Conservation (phyloP, 2,329 filamentous ascomycete genomes). For the Claviceps sp. region DNA sequence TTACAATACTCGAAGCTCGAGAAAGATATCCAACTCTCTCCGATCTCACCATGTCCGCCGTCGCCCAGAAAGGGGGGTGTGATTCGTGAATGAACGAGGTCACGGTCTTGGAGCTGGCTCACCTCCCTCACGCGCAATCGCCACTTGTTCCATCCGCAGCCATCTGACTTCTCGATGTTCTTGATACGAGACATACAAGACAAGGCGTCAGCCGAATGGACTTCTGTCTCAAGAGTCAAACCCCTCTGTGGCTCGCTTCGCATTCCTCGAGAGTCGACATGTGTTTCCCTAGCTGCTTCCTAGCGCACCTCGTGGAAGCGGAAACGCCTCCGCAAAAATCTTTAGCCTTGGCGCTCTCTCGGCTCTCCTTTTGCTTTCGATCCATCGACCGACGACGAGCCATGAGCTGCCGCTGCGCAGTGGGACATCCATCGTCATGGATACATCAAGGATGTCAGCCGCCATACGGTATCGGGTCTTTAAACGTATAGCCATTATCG, state of each 20-base stretch:
- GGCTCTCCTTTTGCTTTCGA: not conserved
- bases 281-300: no score
- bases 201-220: no score
- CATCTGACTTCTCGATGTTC: no score
- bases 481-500: constrained; percentile 1
- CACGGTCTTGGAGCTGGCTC: no score
- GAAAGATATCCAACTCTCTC: not conserved
- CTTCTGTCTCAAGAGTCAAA: no score
- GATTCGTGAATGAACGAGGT: no score
- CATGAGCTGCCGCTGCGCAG: not conserved
- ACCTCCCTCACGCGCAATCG: no score
- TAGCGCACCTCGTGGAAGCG: not conserved
- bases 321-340: not conserved
- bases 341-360: not conserved
- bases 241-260: no score
- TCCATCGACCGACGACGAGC: not conserved
- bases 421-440: not conserved
- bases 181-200: no score
- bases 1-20: not conserved
- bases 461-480: not conserved
- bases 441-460: not conserved
- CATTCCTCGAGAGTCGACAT: no score
- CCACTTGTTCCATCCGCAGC: no score
- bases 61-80: not conserved
- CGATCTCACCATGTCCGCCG: not conserved